Conservation (phyloP, 2,329 filamentous ascomycete genomes). For the Dactylella cylindrospora region DNA sequence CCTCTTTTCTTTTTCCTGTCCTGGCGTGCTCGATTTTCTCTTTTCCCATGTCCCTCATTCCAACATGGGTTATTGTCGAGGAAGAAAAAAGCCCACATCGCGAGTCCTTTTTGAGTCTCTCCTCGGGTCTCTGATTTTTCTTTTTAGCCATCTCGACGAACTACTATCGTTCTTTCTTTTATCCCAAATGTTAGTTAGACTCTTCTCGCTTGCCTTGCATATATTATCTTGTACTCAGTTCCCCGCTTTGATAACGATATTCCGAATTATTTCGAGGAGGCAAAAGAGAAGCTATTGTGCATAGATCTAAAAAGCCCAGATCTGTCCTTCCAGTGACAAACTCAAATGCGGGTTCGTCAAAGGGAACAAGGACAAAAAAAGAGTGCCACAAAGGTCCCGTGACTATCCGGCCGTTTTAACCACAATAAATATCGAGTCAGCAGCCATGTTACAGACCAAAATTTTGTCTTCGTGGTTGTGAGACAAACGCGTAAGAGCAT, state of each 20-base stretch:
- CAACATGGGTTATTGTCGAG: constrained; percentile 33
- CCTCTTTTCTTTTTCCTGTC: constrained; percentile 34
- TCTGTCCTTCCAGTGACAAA: not conserved
- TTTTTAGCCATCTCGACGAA: constrained; percentile 22
- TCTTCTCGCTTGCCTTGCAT: constrained; percentile 20
- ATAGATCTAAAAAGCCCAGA: constrained; percentile 4
- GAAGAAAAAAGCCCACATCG: too few species aligned
- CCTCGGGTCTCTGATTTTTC: too few species aligned
- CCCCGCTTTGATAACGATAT: constrained; percentile 31
- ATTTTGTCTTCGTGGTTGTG: constrained; percentile 7
- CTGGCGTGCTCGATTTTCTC: constrained; percentile 9
- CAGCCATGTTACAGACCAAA: constrained; percentile 3
- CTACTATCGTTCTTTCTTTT: constrained; percentile 19
- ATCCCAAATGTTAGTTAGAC: constrained; percentile 38
- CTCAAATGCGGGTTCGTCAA: constrained; percentile 3
- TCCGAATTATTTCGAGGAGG: not conserved
- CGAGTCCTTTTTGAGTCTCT: too few species aligned
- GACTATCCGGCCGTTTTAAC: constrained; percentile 33
- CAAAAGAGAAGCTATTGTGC: not conserved
- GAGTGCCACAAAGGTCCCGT: constrained; percentile 17
- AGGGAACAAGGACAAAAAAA: not conserved
- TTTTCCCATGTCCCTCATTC: constrained; percentile 41
- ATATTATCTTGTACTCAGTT: too few species aligned
- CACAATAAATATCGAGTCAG: not conserved
- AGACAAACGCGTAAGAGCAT: constrained; percentile 42